Base-by-base conservation (phyloP, 129 eudicot genomes). In the Scalesia atractyloides region DNA sequence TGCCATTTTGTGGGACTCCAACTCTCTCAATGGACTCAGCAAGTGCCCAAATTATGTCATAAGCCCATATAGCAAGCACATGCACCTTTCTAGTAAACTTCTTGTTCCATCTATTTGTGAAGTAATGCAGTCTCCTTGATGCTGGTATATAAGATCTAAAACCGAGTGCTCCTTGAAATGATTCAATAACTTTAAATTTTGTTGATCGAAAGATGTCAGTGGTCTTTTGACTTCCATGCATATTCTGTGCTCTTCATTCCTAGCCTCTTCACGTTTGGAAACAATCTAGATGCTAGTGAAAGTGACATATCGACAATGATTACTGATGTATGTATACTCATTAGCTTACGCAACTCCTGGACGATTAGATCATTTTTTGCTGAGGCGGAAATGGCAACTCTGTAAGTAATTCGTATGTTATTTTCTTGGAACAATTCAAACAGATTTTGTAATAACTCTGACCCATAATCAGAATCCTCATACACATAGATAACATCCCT, bases 151-250 rank as follows among this genome's bases (percentile, higher is more conserved):
- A 70, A 39, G 87, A 36, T 69, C 72, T 61, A 5, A 88, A 50
- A 14, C 86, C 84, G 11, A 88, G 11, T 8, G 66, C 86, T 1
- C 88, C 91, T 66, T 74, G 79, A 49, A 83, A 63, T 0, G 86
- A 81, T 15, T 79, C 71, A 1, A 74, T 43, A 24, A 68, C 84
- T 7, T 59, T 16, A 56, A 22, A 61, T 19, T 79, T 78, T 33
- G 73, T 10, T 7, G 70, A 59, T 0, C 43, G 54, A 13, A 88
- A 7, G 37, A 52, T 30, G 19, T 74, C 71, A 16, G 68, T 41
- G 16, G 77, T 66, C 16, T 75, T 66, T 26, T 50, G 70, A 10
- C 86, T 89, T 84, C 96, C 96, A 89, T 30, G 74, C 78, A 64
- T 83, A 84, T 14, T 59, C 81, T 20, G 76, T 50, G 20, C 41